These are phyloP conservation scores for Aspergillus clavatus DNA, from an alignment of 2,329 filamentous ascomycete genomes.

Conservation along the genomic window DNA sequence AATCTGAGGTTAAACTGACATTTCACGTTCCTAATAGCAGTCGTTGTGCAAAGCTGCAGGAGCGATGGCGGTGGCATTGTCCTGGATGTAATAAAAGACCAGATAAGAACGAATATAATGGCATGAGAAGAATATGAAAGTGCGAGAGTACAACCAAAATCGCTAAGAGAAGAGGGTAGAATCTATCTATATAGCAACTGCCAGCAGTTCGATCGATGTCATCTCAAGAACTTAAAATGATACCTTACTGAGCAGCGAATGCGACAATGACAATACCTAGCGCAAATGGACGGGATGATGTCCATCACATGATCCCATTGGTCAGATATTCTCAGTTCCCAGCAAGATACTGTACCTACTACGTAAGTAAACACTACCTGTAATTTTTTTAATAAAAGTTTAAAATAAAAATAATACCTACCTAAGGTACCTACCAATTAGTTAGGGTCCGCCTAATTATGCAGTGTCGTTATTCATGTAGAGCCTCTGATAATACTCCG, in stretches of 20 bases:
- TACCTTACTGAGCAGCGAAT: background rate
- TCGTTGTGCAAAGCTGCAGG: constrained; percentile 31
- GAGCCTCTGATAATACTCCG: no score
- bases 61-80: constrained; percentile 35
- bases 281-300: constrained; percentile 14
- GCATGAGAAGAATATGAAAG: constrained; percentile 7
- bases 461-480: no score
- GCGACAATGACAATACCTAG: constrained; percentile 1
- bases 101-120: constrained; percentile 18
- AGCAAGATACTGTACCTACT: no score
- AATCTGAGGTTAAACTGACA: constrained; percentile 17
- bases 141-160: background rate
- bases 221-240: constrained; percentile 1
- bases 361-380: no score
- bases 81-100: constrained; percentile 8
- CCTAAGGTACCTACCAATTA: no score
- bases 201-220: background rate
- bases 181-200: constrained; percentile 5
- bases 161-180: background rate
- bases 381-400: no score
- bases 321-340: background rate
- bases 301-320: constrained; percentile 19
- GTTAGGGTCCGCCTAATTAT: no score
- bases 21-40: constrained; percentile 36
- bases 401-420: no score